Percentiles rank a stretch among this genome's conserved stretches.
These are phyloP conservation scores for Ochetophila trinervis DNA, from an alignment of 306 rosid species.

Conservation along the genomic window DNA sequence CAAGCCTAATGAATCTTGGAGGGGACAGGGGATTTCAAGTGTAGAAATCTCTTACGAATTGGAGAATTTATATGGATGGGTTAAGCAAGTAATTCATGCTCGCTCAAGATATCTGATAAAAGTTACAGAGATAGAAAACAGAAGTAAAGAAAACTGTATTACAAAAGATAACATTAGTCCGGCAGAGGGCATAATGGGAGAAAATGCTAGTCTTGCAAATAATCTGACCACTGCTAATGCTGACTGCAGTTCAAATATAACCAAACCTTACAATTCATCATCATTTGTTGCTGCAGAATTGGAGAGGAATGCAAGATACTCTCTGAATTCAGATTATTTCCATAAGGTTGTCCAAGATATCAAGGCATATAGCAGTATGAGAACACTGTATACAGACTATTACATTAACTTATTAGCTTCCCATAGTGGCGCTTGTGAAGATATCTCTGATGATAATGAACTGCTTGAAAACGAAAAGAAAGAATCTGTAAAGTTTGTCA, in stretches of 20 bases:
- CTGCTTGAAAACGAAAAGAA: constrained; percentile 36
- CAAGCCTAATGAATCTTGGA: constrained; percentile 32
- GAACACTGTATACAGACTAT: constrained; percentile 36
- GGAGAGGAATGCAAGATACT: constrained; percentile 27
- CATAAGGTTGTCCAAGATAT: constrained; percentile 35
- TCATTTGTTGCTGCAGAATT: constrained; percentile 25
- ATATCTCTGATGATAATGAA: constrained; percentile 38
- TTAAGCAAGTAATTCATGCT: constrained; percentile 30
- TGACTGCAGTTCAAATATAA: constrained; percentile 24
- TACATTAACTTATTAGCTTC: constrained; percentile 36
- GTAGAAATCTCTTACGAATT: constrained; percentile 38
- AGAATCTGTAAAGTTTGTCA: constrained; percentile 25
- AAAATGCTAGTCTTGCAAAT: constrained; percentile 25
- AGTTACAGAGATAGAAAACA: constrained; percentile 33
- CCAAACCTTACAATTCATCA: constrained; percentile 16
- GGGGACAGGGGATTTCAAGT: constrained; percentile 37
- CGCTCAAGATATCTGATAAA: constrained; percentile 24
- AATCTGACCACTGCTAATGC: constrained; percentile 29
- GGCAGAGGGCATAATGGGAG: constrained; percentile 29
- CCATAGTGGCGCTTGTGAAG: constrained; percentile 26
- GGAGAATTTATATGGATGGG: constrained; percentile 47
- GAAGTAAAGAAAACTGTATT: constrained; percentile 21
- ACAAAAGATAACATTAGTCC: constrained; percentile 6
- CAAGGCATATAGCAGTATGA: constrained; percentile 27
- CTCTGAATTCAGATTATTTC: constrained; percentile 53